phyloP scores from a whole-genome alignment of 1,284 basidiomycete species.

The Pseudozyma pruni region DNA sequence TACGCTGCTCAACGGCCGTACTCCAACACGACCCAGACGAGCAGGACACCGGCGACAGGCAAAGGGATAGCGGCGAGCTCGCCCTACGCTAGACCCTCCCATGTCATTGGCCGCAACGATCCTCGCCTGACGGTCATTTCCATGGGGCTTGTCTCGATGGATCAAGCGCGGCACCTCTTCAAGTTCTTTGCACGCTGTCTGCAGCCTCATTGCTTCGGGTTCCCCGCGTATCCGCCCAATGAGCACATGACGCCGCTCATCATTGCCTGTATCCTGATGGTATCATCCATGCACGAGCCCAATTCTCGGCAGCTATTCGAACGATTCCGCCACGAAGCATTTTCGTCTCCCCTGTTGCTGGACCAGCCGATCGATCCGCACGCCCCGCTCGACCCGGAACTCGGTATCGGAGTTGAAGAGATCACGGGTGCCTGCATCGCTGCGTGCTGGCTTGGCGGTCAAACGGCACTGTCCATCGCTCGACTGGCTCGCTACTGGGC shows the following conservation, averaged over 20 bases:
- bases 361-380: slow-evolving; percentile 42
- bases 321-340: slow-evolving; percentile 47
- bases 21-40: background rate
- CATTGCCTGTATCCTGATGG: slow-evolving; percentile 57
- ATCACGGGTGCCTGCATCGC: slow-evolving; percentile 62
- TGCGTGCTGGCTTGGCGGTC: slow-evolving; percentile 54
- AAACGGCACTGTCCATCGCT: slow-evolving; percentile 42
- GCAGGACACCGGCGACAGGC: background rate
- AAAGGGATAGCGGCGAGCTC: background rate
- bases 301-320: slow-evolving; percentile 37
- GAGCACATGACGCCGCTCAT: slow-evolving; percentile 63
- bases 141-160: slow-evolving; percentile 54
- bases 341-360: slow-evolving; percentile 42
- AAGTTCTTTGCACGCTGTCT: slow-evolving; percentile 58
- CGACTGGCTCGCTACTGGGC: slow-evolving; percentile 55
- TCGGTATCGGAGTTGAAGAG: slow-evolving; percentile 63
- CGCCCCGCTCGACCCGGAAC: slow-evolving; percentile 55
- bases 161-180: slow-evolving; percentile 55
- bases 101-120: slow-evolving; percentile 53
- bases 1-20: slow-evolving; percentile 19
- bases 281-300: slow-evolving; percentile 57
- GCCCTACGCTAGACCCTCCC: slow-evolving; percentile 44
- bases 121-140: slow-evolving; percentile 59
- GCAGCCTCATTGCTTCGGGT: slow-evolving; percentile 61
- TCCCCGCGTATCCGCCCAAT: slow-evolving; percentile 56